phyloP scores from a whole-genome alignment of 1,284 basidiomycete species.

The Sanguinoderma infundibulare region DNA sequence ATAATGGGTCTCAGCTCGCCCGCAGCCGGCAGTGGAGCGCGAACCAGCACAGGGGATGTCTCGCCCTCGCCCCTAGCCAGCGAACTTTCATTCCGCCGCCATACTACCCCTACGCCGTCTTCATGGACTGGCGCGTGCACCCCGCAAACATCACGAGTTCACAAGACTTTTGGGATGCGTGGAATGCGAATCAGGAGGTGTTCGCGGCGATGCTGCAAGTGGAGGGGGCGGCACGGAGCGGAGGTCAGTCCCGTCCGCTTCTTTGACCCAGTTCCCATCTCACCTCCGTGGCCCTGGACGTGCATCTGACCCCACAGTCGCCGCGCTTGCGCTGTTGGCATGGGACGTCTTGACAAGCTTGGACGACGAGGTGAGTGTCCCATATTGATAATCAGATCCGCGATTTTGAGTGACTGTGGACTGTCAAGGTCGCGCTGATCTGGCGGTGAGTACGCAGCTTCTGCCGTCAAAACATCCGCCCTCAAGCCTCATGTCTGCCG shows the following conservation, averaged over 20 bases:
- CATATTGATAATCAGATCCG: conserved; percentile 2
- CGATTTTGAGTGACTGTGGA: not conserved
- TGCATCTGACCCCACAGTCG: conserved; percentile 32
- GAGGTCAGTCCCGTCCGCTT: conserved; percentile 13
- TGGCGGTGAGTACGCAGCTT: conserved; percentile 28
- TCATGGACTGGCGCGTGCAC: conserved; percentile 9
- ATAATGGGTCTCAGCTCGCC: not conserved
- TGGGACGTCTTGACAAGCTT: conserved; percentile 48
- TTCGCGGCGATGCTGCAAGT: conserved; percentile 16
- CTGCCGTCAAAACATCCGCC: not conserved
- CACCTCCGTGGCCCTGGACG: not conserved
- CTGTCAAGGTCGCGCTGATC: conserved; percentile 19
- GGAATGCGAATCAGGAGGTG: conserved; percentile 7
- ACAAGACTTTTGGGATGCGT: conserved; percentile 3
- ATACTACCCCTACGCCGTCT: not conserved
- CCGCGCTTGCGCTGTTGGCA: conserved; percentile 43
- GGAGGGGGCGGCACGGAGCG: conserved; percentile 18
- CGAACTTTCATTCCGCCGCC: not conserved
- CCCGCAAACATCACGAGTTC: conserved; percentile 6
- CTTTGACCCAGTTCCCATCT: not conserved
- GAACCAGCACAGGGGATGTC: not conserved
- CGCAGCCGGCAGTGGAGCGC: not conserved
- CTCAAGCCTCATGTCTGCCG: not conserved
- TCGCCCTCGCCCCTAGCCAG: not conserved
- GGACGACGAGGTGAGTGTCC: conserved; percentile 40